These are phyloP conservation scores for Thuja plicata DNA, from an alignment of 83 land plant species.

Conservation along the genomic window DNA sequence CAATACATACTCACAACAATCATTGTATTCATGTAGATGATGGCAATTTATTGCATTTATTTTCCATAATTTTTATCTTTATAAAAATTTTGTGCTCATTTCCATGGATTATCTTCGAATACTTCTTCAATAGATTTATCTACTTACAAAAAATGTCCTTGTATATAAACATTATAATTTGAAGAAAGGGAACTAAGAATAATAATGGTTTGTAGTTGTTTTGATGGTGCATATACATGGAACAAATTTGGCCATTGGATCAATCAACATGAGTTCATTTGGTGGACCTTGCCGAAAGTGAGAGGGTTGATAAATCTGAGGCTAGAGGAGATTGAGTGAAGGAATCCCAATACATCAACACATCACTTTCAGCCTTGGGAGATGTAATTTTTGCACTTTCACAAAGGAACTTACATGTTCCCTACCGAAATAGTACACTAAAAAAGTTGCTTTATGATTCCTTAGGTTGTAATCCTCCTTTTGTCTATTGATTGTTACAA, in stretches of 20 bases:
- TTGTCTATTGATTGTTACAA: conserved; percentile 24
- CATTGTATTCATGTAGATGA: no score
- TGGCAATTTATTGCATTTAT: no score
- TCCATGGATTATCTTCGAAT: conserved; percentile 7
- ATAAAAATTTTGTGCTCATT: background rate
- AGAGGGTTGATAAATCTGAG: conserved; percentile 39
- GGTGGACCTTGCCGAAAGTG: conserved; percentile 57
- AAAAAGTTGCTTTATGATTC: conserved; percentile 48
- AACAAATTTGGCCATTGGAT: conserved; percentile 29
- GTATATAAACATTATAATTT: background rate
- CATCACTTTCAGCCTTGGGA: conserved; percentile 37
- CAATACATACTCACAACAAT: no score
- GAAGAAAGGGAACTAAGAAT: background rate
- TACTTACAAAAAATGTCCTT: background rate
- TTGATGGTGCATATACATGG: conserved; percentile 47
- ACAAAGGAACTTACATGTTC: conserved; percentile 40
- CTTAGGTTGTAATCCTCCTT: conserved; percentile 27
- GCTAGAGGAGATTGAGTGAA: conserved; percentile 25
- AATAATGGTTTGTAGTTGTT: conserved; percentile 20
- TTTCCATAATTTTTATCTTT: no score
- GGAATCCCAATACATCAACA: conserved; percentile 46
- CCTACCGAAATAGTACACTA: conserved; percentile 51
- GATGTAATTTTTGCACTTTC: conserved; percentile 46
- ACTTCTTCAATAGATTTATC: background rate
- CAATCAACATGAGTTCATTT: conserved; percentile 38